A percentile compares a stretch with the other conserved stretches of the same genome.
phyloP scores from a whole-genome alignment of 306 rosid species.

The Acmispon strigosus region DNA sequence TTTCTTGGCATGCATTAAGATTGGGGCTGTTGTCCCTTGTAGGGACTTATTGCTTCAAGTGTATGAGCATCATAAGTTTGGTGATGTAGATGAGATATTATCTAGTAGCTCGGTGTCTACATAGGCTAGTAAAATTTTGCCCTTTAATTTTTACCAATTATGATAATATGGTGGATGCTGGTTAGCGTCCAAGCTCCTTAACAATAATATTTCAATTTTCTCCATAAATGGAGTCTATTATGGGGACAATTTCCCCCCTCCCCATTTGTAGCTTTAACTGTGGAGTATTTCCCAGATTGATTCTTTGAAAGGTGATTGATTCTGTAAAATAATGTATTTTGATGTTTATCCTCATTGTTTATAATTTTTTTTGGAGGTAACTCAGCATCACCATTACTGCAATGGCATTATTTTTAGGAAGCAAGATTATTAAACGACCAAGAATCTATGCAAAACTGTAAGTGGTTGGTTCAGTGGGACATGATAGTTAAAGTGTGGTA shows the following conservation, averaged over 20 bases:
- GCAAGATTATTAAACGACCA: too few species aligned
- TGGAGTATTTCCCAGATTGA: not conserved
- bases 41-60: constrained; percentile 66
- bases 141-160: constrained; percentile 6
- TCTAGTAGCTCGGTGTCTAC: constrained; percentile 27
- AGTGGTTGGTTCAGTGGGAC: too few species aligned
- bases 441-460: too few species aligned
- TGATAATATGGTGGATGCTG: constrained; percentile 21
- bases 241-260: constrained; percentile 8
- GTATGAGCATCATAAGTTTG: constrained; percentile 51
- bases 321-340: not conserved
- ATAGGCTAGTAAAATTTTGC: not conserved
- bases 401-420: too few species aligned
- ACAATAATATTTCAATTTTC: not conserved
- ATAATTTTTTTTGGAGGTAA: not conserved
- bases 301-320: constrained; percentile 18
- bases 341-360: not conserved
- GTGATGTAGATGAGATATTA: constrained; percentile 37
- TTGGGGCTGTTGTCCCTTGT: constrained; percentile 85
- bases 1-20: constrained; percentile 88
- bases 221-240: constrained; percentile 3
- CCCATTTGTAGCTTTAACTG: constrained; percentile 11
- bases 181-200: constrained; percentile 6
- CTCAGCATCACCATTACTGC: not conserved
- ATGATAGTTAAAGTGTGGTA: too few species aligned